phyloP scores from a whole-genome alignment of 129 eudicot species.

The Flaveria bidentis region DNA sequence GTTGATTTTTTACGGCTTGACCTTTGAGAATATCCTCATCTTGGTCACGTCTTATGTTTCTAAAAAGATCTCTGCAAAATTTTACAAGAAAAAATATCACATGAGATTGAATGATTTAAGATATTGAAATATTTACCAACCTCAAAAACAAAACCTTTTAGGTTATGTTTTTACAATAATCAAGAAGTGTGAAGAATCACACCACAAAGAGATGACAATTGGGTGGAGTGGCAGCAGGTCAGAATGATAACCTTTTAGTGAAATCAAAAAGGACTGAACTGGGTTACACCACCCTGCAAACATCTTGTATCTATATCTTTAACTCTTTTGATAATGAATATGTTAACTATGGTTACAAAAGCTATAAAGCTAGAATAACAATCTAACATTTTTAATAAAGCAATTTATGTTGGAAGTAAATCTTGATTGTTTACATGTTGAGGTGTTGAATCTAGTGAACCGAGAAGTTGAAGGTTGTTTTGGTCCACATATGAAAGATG shows the following conservation, averaged over 20 bases:
- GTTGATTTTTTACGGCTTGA: conserved; percentile 81
- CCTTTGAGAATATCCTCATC: conserved; percentile 89
- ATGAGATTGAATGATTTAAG: not conserved
- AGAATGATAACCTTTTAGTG: not conserved
- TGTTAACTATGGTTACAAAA: not conserved
- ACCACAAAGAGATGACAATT: not conserved
- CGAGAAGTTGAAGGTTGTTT: no score
- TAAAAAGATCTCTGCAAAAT: conserved; percentile 55
- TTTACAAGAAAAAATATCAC: not conserved
- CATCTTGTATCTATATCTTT: not conserved
- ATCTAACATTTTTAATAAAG: conserved; percentile 2
- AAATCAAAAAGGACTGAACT: not conserved
- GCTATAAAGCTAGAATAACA: not conserved
- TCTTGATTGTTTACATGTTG: no score
- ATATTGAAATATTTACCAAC: not conserved
- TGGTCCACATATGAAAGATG: no score
- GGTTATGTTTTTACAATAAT: not conserved
- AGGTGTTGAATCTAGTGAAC: no score
- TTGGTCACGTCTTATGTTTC: conserved; percentile 61
- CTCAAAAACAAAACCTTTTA: not conserved
- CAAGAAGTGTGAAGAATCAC: conserved; percentile 1
- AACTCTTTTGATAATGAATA: not conserved
- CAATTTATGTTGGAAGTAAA: not conserved
- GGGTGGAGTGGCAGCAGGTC: not conserved
- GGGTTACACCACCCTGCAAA: not conserved